Base-by-base conservation (phyloP, 371 early-diverging fungal genomes). In the Mortierella sp. region DNA sequence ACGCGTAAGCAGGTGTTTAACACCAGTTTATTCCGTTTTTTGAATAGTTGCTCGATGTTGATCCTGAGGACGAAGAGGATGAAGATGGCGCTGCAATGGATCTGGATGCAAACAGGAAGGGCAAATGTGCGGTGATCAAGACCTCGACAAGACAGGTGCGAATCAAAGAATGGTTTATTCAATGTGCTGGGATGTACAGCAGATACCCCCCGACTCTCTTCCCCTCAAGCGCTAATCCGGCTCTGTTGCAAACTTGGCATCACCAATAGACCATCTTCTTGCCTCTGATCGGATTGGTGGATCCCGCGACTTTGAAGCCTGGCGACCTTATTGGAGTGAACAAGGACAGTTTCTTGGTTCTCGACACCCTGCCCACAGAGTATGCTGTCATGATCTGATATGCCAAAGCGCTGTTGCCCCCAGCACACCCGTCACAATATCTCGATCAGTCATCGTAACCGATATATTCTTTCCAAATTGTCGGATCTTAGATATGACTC, bases 281-380 rank as follows among this genome's bases (percentile, higher is more conserved):
- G 64, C 99, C 99, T 9, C 87, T 99, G 85, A 93, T 99, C 57
- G 99, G 99, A 46, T 89, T 99, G 42, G 99, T 99, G 23, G 98
- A 97, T 53, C 84, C 94, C 26, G 87, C 90, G 27, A 93, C 93
- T 34, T 84, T 99, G 56, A 95, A 93, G 70, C 99, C 99, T 19
- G 99, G 98, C 31, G 99, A 99, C 80, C 87, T 99, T 41, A 97
- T 99, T 76, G 99, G 99, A 71, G 96, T 99, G n/a, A 98, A 99
- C 85, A 99, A 99, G 84, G 99, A 99, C 86, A 95, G 95, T 67
- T 99, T 96, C 81, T 85, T 99, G 74, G 92, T 99, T 59, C 90
- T 99, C 78, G 99, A 99, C 64, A 97, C 93, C 76, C 88, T 99
- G 54, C 99, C 99, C 12, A 92, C 98, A 34, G 99, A 99, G 91